Evolutionary conservation across 805 yeast genomes (phyloP).

Genomic region (Candida hungchunana): DNA sequence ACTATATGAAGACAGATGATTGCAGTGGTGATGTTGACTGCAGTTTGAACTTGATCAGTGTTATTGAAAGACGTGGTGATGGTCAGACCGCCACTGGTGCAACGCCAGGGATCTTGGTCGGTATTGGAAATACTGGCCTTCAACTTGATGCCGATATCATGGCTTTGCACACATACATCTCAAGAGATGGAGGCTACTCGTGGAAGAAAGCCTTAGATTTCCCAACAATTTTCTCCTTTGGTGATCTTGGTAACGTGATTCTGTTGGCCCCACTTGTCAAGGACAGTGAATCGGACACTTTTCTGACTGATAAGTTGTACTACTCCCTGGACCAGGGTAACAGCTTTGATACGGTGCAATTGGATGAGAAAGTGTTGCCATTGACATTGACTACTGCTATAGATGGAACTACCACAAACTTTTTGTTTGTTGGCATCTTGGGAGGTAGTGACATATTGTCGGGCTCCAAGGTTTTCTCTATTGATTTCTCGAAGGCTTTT

Average conservation of each 20-base stretch:
- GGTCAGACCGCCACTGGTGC: constrained; percentile 29
- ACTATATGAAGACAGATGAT: constrained; percentile 24
- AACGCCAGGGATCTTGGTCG: constrained; percentile 43
- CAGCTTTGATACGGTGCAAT: constrained; percentile 49
- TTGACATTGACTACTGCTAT: constrained; percentile 48
- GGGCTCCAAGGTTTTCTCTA: constrained; percentile 25
- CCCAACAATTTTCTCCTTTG: constrained; percentile 55
- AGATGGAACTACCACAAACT: constrained; percentile 68
- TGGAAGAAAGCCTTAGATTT: constrained; percentile 57
- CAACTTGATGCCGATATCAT: constrained; percentile 13
- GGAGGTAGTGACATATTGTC: constrained; percentile 6
- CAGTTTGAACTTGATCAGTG: constrained; percentile 34
- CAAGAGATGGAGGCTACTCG: constrained; percentile 75
- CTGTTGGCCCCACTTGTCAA: constrained; percentile 40
- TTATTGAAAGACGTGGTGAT: constrained; percentile 30
- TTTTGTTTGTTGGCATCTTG: constrained; percentile 46
- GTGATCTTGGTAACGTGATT: constrained; percentile 76
- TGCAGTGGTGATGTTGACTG: constrained; percentile 28
- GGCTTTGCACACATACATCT: constrained; percentile 48
- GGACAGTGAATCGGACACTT: constrained; percentile 29
- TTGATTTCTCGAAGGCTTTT: constrained; percentile 62
- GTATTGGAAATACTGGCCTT: constrained; percentile 36
- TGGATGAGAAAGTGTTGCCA: constrained; percentile 44
- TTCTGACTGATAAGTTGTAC: constrained; percentile 30
- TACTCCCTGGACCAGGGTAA: constrained; percentile 75